phyloP scores from a whole-genome alignment of 306 rosid genomes.

The Medicago ruthenica region DNA sequence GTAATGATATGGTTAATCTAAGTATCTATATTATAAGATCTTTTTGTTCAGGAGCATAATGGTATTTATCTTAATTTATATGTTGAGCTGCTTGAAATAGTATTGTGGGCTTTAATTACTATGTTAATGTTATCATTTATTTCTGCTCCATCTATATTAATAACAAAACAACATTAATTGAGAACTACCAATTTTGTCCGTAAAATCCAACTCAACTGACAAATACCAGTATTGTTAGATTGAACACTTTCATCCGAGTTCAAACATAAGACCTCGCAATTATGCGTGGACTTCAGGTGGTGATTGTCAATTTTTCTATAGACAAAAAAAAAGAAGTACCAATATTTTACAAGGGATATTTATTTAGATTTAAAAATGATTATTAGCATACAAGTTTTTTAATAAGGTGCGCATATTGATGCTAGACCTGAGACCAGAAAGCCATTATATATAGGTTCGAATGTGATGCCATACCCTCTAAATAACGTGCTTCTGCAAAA shows the following conservation, averaged over 20 bases:
- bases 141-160: not conserved
- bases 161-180: not conserved
- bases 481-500: not conserved
- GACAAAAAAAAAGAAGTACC: too few species aligned
- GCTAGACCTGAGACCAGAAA: slow-evolving; percentile 22
- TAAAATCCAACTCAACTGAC: too few species aligned
- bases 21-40: not conserved
- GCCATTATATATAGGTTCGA: not conserved
- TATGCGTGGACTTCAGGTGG: too few species aligned
- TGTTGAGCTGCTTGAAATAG: not conserved
- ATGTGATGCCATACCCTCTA: slow-evolving; percentile 34
- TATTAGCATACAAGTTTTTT: slow-evolving; percentile 3
- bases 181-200: not conserved
- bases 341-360: not conserved
- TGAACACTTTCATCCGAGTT: too few species aligned
- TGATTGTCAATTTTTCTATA: too few species aligned
- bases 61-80: not conserved
- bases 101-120: not conserved
- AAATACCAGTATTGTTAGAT: too few species aligned
- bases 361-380: not conserved
- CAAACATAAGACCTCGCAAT: too few species aligned
- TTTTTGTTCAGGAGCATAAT: not conserved
- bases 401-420: slow-evolving; percentile 19
- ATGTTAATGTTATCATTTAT: slow-evolving; percentile 4
- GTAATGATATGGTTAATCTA: not conserved